Evolutionary conservation across 148 eudicot species (phyloP), one percentile per base, ranked within the genome.

Genomic region (Diospyros kaki): DNA sequence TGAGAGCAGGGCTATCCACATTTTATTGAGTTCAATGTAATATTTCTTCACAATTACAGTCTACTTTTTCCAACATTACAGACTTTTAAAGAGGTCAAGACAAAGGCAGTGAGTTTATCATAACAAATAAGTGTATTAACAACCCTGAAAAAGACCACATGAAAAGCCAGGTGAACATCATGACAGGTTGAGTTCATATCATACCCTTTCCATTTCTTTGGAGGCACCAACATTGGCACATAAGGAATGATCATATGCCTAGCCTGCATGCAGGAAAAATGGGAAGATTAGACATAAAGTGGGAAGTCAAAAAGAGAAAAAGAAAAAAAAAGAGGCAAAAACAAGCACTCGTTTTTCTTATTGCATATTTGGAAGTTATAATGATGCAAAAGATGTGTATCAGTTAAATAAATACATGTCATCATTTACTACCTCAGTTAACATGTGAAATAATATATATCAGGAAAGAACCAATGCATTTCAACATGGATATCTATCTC

Each of bases 191-290:
- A 42, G 70, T 58, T 18, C 39, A 59, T 38, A 58, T 9, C 72
- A 76, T 90, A 93, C 98, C 98, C 89, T 83, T 71, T 89, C 98
- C 98, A 93, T 73, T 81, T 88, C 79, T 75, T 87, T 6, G 98
- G 96, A 72, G 98, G 98, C 65, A 93, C 90, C 83, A 93, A 76
- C 98, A 93, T 93, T 5, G 98, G 98, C 84, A 91, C 88, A 61
- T 91, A 93, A 73, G 96, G 96, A 74, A 93, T 89, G 63, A 89
- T 75, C 88, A 85, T 86, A 77, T 89, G 88, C 69, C 81, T 85
- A 69, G 86, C 92, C 98, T 93, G 98, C 84, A 81, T 54, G 65
- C 58, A 40, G 28, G 59, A 67, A 18, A 63, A 44, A 51, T 17
- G 14, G 41, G 17, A 56, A 12, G 8, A 17, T 64, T 51, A 75